A percentile compares a stretch with the other conserved stretches of the same genome.
These are phyloP conservation scores for Basidiobolus heterosporus DNA, from an alignment of 371 early-diverging fungal species.

Conservation along the genomic window DNA sequence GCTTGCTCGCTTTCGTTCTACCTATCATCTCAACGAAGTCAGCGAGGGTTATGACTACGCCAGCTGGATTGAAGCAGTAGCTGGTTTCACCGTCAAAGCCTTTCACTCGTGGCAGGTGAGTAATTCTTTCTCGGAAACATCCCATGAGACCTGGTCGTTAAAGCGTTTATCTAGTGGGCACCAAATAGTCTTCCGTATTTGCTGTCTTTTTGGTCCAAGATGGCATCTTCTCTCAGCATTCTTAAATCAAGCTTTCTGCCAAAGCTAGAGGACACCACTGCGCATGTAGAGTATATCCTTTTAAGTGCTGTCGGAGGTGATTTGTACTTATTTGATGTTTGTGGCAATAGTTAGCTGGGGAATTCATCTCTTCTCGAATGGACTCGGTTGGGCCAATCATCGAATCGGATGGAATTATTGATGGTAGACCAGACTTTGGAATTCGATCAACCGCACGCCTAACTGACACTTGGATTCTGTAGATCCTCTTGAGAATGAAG, in stretches of 20 bases:
- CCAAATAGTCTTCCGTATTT: slow-evolving; percentile 62
- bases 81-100: slow-evolving; percentile 55
- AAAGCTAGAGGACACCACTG: slow-evolving; percentile 20
- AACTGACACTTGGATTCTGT: background rate
- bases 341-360: slow-evolving; percentile 10
- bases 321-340: background rate
- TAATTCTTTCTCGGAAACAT: background rate
- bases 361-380: slow-evolving; percentile 33
- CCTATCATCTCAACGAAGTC: slow-evolving; percentile 63
- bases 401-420: slow-evolving; percentile 29
- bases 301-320: slow-evolving; percentile 1
- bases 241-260: slow-evolving; percentile 23
- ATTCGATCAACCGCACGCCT: too few relatives aligned
- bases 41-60: slow-evolving; percentile 44
- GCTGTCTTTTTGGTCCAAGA: slow-evolving; percentile 70
- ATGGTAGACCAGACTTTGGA: slow-evolving; percentile 19
- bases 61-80: slow-evolving; percentile 54
- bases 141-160: too few relatives aligned
- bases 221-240: slow-evolving; percentile 38
- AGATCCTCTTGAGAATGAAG: slow-evolving; percentile 60
- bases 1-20: slow-evolving; percentile 61
- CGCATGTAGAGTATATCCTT: slow-evolving; percentile 11
- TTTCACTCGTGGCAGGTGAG: slow-evolving; percentile 57
- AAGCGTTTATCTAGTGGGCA: slow-evolving; percentile 43
- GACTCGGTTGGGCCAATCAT: slow-evolving; percentile 34